These are phyloP conservation scores for Colletotrichum sp. DNA, from an alignment of 2,329 filamentous ascomycete genomes.

Conservation along the genomic window DNA sequence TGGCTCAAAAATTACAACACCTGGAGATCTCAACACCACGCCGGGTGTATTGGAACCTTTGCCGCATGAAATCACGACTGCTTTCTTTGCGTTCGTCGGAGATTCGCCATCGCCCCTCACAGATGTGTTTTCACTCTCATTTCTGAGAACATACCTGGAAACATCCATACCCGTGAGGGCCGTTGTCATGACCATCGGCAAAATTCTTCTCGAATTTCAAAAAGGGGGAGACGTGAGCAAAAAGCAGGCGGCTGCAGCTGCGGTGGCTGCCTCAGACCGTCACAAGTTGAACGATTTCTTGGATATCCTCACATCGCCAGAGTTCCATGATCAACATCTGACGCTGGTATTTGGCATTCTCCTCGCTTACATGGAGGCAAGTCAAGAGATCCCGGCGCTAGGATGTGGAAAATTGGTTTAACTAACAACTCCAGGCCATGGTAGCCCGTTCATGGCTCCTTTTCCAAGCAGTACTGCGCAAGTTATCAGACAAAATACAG, in stretches of 20 bases:
- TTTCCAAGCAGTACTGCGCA: background rate
- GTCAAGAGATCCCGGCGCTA: background rate
- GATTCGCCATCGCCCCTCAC: slow-evolving; percentile 4
- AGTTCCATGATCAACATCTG: background rate
- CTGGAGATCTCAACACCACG: background rate
- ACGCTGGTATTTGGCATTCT: slow-evolving; percentile 2
- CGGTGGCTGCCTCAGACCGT: background rate
- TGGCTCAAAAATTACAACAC: background rate
- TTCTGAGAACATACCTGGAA: background rate
- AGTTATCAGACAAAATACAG: background rate
- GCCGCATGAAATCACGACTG: background rate
- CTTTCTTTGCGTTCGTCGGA: slow-evolving; percentile 11
- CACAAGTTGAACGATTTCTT: background rate
- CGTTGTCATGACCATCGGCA: background rate
- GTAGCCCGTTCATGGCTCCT: background rate
- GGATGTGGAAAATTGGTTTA: background rate
- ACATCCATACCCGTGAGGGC: background rate
- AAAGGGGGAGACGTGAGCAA: background rate
- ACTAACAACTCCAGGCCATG: background rate
- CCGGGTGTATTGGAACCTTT: background rate
- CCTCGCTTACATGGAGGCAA: background rate
- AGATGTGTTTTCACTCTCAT: slow-evolving; percentile 6
- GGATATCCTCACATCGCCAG: background rate
- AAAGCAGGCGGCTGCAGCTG: background rate
- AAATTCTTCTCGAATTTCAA: background rate